Percentiles rank a stretch among this genome's conserved stretches.
Conservation (phyloP, 2,329 filamentous ascomycete genomes). For the Colletotrichum sp. region DNA sequence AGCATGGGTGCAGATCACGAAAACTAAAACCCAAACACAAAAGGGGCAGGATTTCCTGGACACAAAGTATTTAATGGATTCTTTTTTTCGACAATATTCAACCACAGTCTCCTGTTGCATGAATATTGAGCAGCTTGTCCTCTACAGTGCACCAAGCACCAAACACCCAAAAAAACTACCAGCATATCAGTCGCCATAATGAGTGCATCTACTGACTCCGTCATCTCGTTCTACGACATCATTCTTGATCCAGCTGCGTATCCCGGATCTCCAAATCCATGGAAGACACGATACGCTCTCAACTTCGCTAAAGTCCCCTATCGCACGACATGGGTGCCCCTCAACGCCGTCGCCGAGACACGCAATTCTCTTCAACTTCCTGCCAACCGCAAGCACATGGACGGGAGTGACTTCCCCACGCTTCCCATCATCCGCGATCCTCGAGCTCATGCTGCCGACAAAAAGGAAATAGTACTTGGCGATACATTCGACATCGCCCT, state of each 20-base stretch:
- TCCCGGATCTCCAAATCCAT: not conserved
- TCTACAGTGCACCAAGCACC: rapidly evolving
- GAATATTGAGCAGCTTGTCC: not conserved
- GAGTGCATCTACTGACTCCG: not conserved
- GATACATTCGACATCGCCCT: not conserved
- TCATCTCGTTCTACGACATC: not conserved
- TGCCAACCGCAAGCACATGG: not conserved
- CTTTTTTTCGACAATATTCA: no score
- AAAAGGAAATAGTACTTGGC: not conserved
- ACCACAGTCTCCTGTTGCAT: no score
- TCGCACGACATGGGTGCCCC: not conserved
- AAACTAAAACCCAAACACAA: not conserved
- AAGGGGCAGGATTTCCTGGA: not conserved
- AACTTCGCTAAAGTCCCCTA: not conserved
- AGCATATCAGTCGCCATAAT: not conserved
- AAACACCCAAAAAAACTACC: not conserved
- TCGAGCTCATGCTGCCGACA: not conserved
- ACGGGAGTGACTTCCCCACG: not conserved
- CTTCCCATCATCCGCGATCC: not conserved
- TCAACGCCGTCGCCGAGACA: not conserved
- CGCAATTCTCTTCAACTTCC: not conserved
- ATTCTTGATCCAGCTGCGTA: not conserved
- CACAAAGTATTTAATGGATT: no score
- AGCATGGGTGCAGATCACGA: not conserved
- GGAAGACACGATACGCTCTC: not conserved